phyloP scores from a whole-genome alignment of 371 early-diverging fungal species.

The Actinomucor elegans region DNA sequence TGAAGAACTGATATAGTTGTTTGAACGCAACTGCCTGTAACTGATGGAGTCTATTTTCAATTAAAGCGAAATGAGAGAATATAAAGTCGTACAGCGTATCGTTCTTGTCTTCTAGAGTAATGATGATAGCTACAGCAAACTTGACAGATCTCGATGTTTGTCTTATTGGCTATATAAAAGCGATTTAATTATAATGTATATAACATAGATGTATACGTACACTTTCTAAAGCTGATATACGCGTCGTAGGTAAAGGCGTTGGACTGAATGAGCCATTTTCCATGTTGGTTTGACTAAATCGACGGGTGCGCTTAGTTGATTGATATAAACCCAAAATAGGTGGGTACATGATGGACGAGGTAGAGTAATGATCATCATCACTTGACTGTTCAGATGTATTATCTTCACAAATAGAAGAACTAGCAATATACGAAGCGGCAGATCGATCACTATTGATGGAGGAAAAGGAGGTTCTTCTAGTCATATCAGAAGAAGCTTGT shows the following conservation, averaged over 20 bases:
- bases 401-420: constrained; percentile 29
- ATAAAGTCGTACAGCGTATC: constrained; percentile 56
- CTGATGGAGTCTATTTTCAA: constrained; percentile 63
- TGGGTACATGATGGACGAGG: constrained; percentile 27
- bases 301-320: constrained; percentile 48
- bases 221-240: constrained; percentile 11
- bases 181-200: neutral
- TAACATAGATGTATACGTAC: constrained; percentile 2
- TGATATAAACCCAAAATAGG: constrained; percentile 39
- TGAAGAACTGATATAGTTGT: constrained; percentile 45
- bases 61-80: constrained; percentile 65
- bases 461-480: constrained; percentile 58
- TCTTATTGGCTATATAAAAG: constrained; percentile 28
- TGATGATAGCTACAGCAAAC: constrained; percentile 61
- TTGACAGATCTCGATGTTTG: constrained; percentile 54
- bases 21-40: constrained; percentile 56
- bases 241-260: constrained; percentile 55
- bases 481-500: constrained; percentile 17
- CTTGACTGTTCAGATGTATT: constrained; percentile 39
- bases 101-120: constrained; percentile 54
- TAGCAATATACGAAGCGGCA: constrained; percentile 44
- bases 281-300: constrained; percentile 64
- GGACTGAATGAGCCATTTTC: constrained; percentile 64
- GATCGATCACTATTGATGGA: constrained; percentile 61
- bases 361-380: constrained; percentile 39